phyloP scores from a whole-genome alignment of 2,329 filamentous ascomycete genomes.

The Aureobasidium sp. region DNA sequence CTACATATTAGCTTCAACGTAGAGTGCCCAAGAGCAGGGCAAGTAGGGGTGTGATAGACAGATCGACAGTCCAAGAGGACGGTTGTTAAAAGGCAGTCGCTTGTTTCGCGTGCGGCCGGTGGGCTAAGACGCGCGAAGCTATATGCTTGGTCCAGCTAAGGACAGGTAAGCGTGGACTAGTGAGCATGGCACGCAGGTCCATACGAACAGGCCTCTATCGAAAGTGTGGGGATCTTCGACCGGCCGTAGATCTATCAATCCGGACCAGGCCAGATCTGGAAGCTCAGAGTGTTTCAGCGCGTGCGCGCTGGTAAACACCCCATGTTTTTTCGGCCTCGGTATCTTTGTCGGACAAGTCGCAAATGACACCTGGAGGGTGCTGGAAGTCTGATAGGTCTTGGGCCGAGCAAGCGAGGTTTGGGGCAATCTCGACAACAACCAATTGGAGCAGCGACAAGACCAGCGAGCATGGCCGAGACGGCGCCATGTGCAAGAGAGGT shows the following conservation, averaged over 20 bases:
- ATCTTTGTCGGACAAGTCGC: slow-evolving; percentile 1
- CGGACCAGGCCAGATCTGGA: neutral
- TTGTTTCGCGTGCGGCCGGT: neutral
- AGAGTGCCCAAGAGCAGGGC: neutral
- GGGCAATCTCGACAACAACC: neutral
- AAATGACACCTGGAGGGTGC: neutral
- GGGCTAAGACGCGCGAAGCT: neutral
- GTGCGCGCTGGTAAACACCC: neutral
- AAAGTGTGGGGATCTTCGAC: slow-evolving; percentile 8
- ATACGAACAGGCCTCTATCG: neutral
- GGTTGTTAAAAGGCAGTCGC: slow-evolving; percentile 3
- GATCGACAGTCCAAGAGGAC: slow-evolving; percentile 9
- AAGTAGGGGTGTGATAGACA: slow-evolving; percentile 1
- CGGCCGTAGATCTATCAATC: slow-evolving; percentile 12
- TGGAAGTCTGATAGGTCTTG: neutral
- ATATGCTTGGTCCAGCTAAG: slow-evolving; percentile 6
- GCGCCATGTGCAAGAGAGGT: neutral
- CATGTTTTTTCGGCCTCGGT: neutral
- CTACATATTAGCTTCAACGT: slow-evolving; percentile 9
- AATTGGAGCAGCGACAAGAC: neutral
- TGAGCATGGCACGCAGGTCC: slow-evolving; percentile 5
- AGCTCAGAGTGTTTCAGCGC: slow-evolving; percentile 7
- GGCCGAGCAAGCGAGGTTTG: neutral
- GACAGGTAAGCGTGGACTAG: neutral
- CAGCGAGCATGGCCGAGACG: neutral